Conservation (phyloP, 441 rosid genomes). For the Mallotus japonicus region DNA sequence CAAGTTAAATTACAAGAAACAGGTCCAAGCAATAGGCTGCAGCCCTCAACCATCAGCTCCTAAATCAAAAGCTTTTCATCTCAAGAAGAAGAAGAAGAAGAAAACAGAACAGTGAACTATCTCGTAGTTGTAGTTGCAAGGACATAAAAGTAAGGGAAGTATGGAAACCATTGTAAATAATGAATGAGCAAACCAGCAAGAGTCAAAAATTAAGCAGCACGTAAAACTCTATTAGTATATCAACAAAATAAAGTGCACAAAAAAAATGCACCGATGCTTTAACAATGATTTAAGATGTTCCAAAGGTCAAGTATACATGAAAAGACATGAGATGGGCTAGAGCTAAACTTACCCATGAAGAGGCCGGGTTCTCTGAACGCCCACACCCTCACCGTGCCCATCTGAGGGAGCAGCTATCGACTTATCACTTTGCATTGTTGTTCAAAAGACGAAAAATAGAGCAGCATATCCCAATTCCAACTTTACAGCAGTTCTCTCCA, state of each 20-base stretch:
- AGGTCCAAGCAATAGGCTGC: too few species aligned
- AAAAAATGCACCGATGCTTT: background rate
- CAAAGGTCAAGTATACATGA: too few species aligned
- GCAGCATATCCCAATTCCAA: constrained; percentile 56
- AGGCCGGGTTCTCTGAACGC: constrained; percentile 46
- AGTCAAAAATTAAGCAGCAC: background rate
- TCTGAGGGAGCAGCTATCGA: constrained; percentile 49
- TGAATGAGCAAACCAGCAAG: background rate
- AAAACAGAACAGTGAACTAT: background rate
- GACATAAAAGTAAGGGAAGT: background rate
- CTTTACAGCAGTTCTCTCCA: constrained; percentile 43
- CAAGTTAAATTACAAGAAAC: background rate
- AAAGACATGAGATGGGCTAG: background rate
- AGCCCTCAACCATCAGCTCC: too few species aligned
- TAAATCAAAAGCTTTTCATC: background rate
- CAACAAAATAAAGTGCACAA: background rate
- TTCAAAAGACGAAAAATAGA: constrained; percentile 37
- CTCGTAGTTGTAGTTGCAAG: background rate
- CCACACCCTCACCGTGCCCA: constrained; percentile 46
- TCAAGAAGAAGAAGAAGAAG: background rate
- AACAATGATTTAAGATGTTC: constrained; percentile 1
- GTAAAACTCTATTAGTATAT: background rate
- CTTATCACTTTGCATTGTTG: constrained; percentile 73
- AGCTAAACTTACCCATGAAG: constrained; percentile 60
- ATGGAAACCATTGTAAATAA: background rate